phyloP scores from a whole-genome alignment of 768 basidiomycete species.

The Lactarius hatsudake region DNA sequence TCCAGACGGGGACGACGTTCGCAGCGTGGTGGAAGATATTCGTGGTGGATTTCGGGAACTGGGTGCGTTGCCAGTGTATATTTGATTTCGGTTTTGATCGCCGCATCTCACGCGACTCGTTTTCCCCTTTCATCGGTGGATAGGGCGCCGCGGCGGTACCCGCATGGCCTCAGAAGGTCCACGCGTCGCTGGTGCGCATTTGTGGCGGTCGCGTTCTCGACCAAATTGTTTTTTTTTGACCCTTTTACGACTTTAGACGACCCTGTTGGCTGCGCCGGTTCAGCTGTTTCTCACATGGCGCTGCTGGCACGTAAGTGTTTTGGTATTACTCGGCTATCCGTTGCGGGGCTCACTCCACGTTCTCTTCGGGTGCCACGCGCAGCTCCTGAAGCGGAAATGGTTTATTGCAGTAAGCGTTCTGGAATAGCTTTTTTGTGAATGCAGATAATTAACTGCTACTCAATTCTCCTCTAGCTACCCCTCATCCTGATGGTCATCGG shows the following conservation, averaged over 20 bases:
- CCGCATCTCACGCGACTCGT: background rate
- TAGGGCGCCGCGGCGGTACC: conserved; percentile 1
- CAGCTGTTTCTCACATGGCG: conserved; percentile 33
- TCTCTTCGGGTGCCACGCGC: background rate
- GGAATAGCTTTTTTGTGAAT: background rate
- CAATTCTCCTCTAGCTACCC: background rate
- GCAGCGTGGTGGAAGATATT: conserved; percentile 29
- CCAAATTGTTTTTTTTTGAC: background rate
- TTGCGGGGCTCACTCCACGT: background rate
- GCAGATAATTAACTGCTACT: background rate
- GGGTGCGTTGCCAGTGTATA: conserved; percentile 22
- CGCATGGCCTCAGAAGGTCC: conserved; percentile 18
- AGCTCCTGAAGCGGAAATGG: conserved; percentile 7
- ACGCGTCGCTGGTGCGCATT: conserved; percentile 5
- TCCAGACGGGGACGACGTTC: conserved; percentile 29
- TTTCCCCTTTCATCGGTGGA: background rate
- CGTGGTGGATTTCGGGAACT: conserved; percentile 31
- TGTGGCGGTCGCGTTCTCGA: background rate
- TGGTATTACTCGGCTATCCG: too few relatives aligned
- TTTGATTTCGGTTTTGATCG: background rate
- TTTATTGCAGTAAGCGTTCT: conserved; percentile 5
- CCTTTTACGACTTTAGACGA: conserved; percentile 20
- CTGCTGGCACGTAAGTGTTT: conserved; percentile 31
- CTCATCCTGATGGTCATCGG: conserved; percentile 17
- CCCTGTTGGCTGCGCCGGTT: conserved; percentile 31